phyloP scores from a whole-genome alignment of 768 basidiomycete species.

The Boletus pseudo-olivaceus region DNA sequence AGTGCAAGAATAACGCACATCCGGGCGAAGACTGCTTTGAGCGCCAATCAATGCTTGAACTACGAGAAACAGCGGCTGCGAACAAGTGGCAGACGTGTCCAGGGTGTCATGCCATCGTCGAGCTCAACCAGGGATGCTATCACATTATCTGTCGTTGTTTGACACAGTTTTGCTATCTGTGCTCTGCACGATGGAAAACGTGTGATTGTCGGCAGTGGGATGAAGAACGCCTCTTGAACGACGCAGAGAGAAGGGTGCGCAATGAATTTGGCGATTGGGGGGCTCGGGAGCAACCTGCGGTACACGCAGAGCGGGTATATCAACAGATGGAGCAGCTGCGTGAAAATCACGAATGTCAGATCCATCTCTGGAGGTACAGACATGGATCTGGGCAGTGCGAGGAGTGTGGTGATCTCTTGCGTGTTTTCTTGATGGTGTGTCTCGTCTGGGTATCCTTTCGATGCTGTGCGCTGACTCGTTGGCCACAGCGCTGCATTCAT shows the following conservation, averaged over 20 bases:
- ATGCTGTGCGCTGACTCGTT: not conserved
- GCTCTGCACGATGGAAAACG: conserved; percentile 58
- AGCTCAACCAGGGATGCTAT: conserved; percentile 55
- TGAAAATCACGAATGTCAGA: conserved; percentile 51
- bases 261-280: conserved; percentile 21
- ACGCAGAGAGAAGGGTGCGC: conserved; percentile 23
- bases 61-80: conserved; percentile 43
- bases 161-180: conserved; percentile 62
- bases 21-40: conserved; percentile 37
- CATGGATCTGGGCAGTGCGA: conserved; percentile 45
- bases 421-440: conserved; percentile 44
- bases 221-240: conserved; percentile 37
- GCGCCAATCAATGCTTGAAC: conserved; percentile 39
- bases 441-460: not conserved
- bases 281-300: conserved; percentile 12
- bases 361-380: conserved; percentile 43
- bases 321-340: conserved; percentile 37
- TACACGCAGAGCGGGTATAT: conserved; percentile 19
- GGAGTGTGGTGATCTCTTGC: conserved; percentile 39
- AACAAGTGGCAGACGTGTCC: conserved; percentile 64
- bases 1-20: conserved; percentile 50
- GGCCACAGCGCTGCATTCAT: conserved; percentile 18
- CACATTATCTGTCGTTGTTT: conserved; percentile 57
- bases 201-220: conserved; percentile 67
- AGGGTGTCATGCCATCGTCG: conserved; percentile 52